These are phyloP conservation scores for Yamadazyma akitaensis DNA, from an alignment of 805 yeast species.

Conservation along the genomic window DNA sequence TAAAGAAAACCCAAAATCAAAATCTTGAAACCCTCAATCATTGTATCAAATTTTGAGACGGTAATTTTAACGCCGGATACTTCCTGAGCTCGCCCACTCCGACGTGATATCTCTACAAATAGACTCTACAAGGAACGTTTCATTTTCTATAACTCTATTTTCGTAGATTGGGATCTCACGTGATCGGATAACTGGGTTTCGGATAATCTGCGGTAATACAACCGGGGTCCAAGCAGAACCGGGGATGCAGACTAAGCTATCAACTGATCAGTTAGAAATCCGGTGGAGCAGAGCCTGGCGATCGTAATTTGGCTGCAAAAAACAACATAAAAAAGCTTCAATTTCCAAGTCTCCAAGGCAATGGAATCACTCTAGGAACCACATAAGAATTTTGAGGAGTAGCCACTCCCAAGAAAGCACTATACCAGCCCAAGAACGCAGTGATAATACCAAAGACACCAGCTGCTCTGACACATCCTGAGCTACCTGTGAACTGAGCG, in stretches of 20 bases:
- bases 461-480: conserved; percentile 50
- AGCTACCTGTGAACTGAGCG: conserved; percentile 47
- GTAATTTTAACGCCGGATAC: too few species aligned
- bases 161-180: background rate
- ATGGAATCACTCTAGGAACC: conserved; percentile 44
- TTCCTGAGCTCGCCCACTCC: too few species aligned
- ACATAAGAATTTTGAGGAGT: conserved; percentile 58
- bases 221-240: background rate
- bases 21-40: too few species aligned
- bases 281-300: background rate
- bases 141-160: background rate
- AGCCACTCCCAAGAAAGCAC: conserved; percentile 62
- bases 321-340: background rate
- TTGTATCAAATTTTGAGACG: too few species aligned
- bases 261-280: background rate
- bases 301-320: background rate
- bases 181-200: background rate
- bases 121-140: background rate
- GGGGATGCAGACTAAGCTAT: background rate
- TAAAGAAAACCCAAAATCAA: too few species aligned
- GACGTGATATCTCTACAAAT: background rate
- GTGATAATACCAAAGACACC: conserved; percentile 60
- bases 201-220: background rate
- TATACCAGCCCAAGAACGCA: conserved; percentile 57
- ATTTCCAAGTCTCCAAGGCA: conserved; percentile 31